A percentile compares a stretch with the other conserved stretches of the same genome.
Evolutionary conservation across 345 rosid species (phyloP).

Genomic region (Aethionema arabicum): DNA sequence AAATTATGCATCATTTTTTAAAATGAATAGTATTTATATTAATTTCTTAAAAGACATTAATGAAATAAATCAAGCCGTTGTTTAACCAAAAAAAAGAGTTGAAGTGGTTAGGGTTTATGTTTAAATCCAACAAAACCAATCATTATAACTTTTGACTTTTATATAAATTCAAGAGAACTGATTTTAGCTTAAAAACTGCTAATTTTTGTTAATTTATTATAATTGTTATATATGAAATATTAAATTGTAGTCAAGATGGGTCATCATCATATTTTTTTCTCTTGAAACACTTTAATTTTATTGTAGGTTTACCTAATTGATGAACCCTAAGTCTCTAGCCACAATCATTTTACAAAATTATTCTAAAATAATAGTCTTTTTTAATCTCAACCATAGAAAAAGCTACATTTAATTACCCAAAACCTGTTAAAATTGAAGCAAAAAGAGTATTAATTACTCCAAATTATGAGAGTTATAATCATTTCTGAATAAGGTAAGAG

Average conservation of each 20-base stretch:
- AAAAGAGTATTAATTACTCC: background rate
- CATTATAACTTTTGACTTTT: conserved; percentile 28
- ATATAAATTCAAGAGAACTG: background rate
- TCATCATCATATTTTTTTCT: conserved; percentile 11
- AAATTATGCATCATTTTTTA: conserved; percentile 16
- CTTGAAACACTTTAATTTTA: conserved; percentile 10
- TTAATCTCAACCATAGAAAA: background rate
- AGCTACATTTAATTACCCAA: background rate
- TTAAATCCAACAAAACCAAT: conserved; percentile 19
- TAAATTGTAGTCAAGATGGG: conserved; percentile 1
- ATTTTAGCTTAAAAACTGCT: background rate
- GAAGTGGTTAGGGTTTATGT: conserved; percentile 3
- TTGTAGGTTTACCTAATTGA: background rate
- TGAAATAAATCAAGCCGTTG: conserved; percentile 5
- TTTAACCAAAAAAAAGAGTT: conserved; percentile 16
- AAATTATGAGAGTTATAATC: conserved; percentile 17
- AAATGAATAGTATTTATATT: background rate
- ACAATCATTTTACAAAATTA: background rate
- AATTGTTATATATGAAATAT: background rate
- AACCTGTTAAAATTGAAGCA: background rate
- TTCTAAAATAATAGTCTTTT: background rate
- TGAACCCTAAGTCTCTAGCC: conserved; percentile 11
- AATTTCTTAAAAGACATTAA: conserved; percentile 5
- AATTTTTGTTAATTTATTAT: background rate
- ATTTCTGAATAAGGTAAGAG: conserved; percentile 21